phyloP scores from a whole-genome alignment of 129 eudicot genomes.

The Chrysanthemum seticuspe region DNA sequence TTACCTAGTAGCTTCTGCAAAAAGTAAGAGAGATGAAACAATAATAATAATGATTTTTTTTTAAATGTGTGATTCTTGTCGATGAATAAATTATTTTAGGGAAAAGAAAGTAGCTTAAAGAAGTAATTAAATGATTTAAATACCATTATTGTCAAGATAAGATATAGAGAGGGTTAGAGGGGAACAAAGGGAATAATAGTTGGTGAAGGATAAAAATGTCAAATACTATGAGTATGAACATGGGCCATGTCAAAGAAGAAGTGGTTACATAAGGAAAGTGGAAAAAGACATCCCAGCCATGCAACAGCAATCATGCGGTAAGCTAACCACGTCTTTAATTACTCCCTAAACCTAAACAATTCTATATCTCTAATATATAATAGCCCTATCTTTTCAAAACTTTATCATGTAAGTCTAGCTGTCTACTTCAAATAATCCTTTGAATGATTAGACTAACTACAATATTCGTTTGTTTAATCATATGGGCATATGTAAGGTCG shows the following conservation, averaged over 20 bases:
- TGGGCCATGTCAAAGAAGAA: constrained; percentile 39
- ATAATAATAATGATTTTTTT: too few species aligned
- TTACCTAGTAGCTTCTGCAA: too few species aligned
- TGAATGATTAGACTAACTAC: constrained; percentile 32
- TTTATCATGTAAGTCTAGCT: constrained; percentile 25
- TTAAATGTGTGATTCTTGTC: too few species aligned
- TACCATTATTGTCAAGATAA: not conserved
- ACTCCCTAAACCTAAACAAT: constrained; percentile 11
- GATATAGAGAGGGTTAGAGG: not conserved
- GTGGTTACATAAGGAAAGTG: constrained; percentile 57
- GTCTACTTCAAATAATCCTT: constrained; percentile 27
- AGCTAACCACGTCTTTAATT: constrained; percentile 56
- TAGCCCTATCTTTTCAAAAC: not conserved
- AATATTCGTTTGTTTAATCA: constrained; percentile 22
- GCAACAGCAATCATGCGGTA: constrained; percentile 67
- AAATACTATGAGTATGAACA: not conserved
- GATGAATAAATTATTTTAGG: not conserved
- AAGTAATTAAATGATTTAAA: not conserved
- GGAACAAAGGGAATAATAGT: constrained; percentile 19
- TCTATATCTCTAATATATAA: not conserved
- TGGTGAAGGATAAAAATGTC: constrained; percentile 33
- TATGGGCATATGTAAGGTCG: not conserved
- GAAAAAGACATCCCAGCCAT: constrained; percentile 88
- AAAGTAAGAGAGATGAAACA: too few species aligned
- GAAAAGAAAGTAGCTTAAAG: not conserved